Evolutionary conservation across 2,329 filamentous ascomycete species (phyloP), one percentile per base, ranked within the genome.

Genomic region (Nannizzia gypsea): DNA sequence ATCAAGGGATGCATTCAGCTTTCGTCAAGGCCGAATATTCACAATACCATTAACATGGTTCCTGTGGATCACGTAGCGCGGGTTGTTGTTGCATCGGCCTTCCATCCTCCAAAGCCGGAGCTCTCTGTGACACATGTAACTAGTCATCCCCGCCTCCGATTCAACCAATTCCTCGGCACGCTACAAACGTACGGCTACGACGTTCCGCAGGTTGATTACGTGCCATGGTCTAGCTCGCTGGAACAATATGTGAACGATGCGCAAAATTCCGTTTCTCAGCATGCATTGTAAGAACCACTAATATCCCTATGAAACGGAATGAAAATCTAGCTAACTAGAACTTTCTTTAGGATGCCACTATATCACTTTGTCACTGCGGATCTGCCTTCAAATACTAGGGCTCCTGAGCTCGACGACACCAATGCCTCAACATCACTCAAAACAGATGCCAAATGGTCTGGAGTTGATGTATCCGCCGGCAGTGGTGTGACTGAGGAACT

Each of bases 1-100:
- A 76, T 86, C 60, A 96, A 96, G 76, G 91, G 90, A 60, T 95
- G 90, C 67, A 78, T 95, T 57, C 91, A 97, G 73, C 78, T 96
- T 2, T 77, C 77, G 1, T 79, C 80, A 2, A 81, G 89, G 0
- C 92, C 91, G 0, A 80, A 82, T 65, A 95, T 96, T 66, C 74
- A 79, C 70, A 97, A 96, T 76, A 89, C 89, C 0, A 84, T 96
- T 72, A 97, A 96, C 76, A 84, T 86, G 72, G 88, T 96, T 0
- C 91, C 92, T 0, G 90, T 96, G 26, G 84, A 84, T 63, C 89
- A 95, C 65, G 90, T 96, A 38, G 83, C 86, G 1, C 80, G 83
- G n/a, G 82, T 95, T 6, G 87, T 95, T 26, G 83, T 90, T 17
- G 89, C 90, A 0, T 78, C 86, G 3, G 81, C 84, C 0, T 79